phyloP scores from a whole-genome alignment of 176 grass and related monocot genomes.

The Miscanthus lutarioriparius region DNA sequence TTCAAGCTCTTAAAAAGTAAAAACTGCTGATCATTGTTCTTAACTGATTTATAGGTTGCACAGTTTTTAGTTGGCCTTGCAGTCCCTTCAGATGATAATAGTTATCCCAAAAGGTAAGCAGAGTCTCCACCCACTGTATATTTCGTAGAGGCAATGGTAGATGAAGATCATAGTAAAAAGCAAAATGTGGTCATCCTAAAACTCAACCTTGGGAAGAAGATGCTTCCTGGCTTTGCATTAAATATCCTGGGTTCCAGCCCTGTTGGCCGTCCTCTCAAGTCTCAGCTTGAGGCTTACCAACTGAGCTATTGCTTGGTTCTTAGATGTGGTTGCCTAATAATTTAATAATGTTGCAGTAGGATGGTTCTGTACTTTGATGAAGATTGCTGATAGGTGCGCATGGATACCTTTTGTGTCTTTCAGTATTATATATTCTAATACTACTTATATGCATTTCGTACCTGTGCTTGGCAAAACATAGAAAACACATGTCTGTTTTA shows the following conservation, averaged over 20 bases:
- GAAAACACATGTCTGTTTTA: not conserved
- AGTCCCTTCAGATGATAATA: conserved; percentile 73
- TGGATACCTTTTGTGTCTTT: not conserved
- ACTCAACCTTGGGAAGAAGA: not conserved
- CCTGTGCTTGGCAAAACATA: not conserved
- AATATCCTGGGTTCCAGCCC: not conserved
- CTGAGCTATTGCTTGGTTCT: not conserved
- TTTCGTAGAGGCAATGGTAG: not conserved
- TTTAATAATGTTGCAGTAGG: not conserved
- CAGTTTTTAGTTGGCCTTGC: conserved; percentile 97
- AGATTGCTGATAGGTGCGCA: conserved; percentile 5
- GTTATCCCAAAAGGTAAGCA: conserved; percentile 75
- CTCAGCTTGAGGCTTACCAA: not conserved
- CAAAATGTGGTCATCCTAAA: not conserved
- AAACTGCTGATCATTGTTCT: conserved; percentile 12
- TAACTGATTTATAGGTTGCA: conserved; percentile 65
- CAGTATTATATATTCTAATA: not conserved
- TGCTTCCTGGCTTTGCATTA: not conserved
- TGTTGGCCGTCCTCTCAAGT: not conserved
- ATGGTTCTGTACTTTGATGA: conserved; percentile 11
- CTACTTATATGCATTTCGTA: not conserved
- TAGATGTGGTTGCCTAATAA: not conserved
- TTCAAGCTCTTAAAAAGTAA: conserved; percentile 18
- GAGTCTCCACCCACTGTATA: conserved; percentile 16
- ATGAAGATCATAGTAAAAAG: not conserved